Base-by-base conservation (phyloP, 1,139 yeast species). In the Eremothecium coryli region DNA sequence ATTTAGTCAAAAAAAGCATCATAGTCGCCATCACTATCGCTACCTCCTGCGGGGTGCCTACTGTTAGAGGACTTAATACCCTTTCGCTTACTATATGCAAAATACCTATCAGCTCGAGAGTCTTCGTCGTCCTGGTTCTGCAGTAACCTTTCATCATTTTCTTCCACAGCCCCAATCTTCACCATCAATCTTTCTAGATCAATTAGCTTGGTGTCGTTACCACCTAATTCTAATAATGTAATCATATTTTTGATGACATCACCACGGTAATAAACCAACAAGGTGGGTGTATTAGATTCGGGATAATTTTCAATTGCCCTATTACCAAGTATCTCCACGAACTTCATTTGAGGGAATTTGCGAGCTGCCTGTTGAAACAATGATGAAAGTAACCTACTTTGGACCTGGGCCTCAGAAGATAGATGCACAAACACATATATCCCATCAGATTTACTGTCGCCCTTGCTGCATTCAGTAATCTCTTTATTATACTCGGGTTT, bases 291-390 rank as follows among this genome's bases (percentile, higher is more conserved):
- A 60, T 84, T 88, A 26, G 71, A 58, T 20, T 84, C 88, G 0
- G 97, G 96, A 56, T 88, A 90, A 53, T 79, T 76, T 50, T 88
- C 97, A 43, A 88, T 82, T 39, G 95, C 93, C 57, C 95, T 75
- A 42, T 74, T 70, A 14, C 84, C 95, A 10, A 84, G 81, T 33
- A 90, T 90, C 46, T 90, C 95, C 29, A 88, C 90, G 52, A 90
- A 80, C 60, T 90, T 90, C 49, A 90, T 61, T 49, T 90, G 95
- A n/a, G 76, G 73, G 48, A 69, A 81, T 45, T 71, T 76, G 1
- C 52, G 42, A 1, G 93, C 82, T 27, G 74, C 50, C 21, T 61
- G 56, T 6, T 56, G 56, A 41, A 81, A 66, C 18, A 82, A 53
- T 1, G 75, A 69, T 0, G 76, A 62, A 32, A 86, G 62, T 10